A percentile compares a stretch with the other conserved stretches of the same genome.
These are phyloP conservation scores for Myriangium duriaei DNA, from an alignment of 2,329 filamentous ascomycete species.

Conservation along the genomic window DNA sequence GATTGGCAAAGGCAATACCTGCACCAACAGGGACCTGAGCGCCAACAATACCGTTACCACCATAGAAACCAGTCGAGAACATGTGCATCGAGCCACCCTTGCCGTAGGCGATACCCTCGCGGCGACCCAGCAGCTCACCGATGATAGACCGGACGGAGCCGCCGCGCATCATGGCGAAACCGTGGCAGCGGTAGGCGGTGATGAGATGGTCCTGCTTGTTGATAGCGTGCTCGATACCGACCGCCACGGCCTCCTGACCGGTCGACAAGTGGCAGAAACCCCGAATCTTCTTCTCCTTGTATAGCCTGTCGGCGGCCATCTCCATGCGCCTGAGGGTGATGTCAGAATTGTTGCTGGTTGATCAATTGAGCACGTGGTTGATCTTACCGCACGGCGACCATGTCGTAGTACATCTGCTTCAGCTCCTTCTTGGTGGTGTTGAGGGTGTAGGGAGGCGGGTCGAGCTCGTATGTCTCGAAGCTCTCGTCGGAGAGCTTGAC, in stretches of 20 bases:
- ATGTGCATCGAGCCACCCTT: slow-evolving; percentile 99
- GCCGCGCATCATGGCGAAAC: slow-evolving; percentile 93
- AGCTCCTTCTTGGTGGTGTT: slow-evolving; percentile 94
- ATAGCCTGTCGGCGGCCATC: slow-evolving; percentile 95
- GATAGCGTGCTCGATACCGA: slow-evolving; percentile 93
- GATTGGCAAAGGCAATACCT: slow-evolving; percentile 90
- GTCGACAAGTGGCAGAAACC: slow-evolving; percentile 99
- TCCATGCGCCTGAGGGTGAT: slow-evolving; percentile 78
- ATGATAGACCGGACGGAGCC: slow-evolving; percentile 84
- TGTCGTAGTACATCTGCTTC: slow-evolving; percentile 98
- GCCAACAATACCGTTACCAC: slow-evolving; percentile 97
- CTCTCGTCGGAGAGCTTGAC: slow-evolving; percentile 93
- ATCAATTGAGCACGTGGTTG: too few species aligned
- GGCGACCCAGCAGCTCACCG: slow-evolving; percentile 85
- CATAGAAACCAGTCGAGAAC: slow-evolving; percentile 96
- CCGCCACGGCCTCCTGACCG: slow-evolving; percentile 92
- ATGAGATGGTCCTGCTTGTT: slow-evolving; percentile 87
- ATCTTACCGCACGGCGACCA: slow-evolving; percentile 81
- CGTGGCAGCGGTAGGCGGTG: slow-evolving; percentile 98
- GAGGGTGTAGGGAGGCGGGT: slow-evolving; percentile 86
- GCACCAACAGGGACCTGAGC: slow-evolving; percentile 96
- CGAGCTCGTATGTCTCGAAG: slow-evolving; percentile 98
- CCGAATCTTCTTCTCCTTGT: slow-evolving; percentile 99
- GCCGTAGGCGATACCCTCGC: slow-evolving; percentile 94
- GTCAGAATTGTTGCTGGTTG: slow-evolving; percentile 5